A percentile compares a stretch with the other conserved stretches of the same genome.
Evolutionary conservation across 2,329 filamentous ascomycete genomes (phyloP).

Genomic region (Trichoderma sp.): DNA sequence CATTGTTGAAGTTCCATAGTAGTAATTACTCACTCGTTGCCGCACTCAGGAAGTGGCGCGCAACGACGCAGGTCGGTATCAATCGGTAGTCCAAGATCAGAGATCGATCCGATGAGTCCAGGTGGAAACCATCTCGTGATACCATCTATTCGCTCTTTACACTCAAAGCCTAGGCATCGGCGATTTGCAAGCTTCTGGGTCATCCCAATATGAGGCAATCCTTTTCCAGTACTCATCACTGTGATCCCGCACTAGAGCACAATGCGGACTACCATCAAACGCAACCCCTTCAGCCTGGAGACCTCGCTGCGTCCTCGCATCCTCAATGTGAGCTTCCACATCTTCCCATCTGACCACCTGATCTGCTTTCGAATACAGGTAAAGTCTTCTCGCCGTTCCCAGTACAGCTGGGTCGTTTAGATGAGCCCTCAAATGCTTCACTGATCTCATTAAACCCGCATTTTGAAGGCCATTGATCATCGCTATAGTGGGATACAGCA

Average conservation of each 20-base stretch:
- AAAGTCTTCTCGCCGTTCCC: neutral
- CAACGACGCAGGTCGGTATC: no score
- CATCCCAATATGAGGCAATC: neutral
- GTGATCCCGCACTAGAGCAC: neutral
- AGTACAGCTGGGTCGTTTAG: neutral
- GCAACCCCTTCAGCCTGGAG: neutral
- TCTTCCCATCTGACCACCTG: neutral
- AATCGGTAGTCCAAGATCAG: no score
- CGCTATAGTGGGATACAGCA: neutral
- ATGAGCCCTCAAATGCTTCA: neutral
- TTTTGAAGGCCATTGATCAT: neutral
- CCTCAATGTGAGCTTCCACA: neutral
- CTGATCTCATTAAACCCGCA: neutral
- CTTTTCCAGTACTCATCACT: neutral
- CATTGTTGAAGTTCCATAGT: no score
- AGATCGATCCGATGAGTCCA: neutral
- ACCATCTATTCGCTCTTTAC: neutral
- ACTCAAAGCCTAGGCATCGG: neutral
- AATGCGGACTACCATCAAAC: neutral
- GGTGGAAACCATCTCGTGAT: neutral
- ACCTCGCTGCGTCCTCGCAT: neutral
- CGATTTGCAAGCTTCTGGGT: neutral
- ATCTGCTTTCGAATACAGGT: neutral
- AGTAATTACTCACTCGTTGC: no score
- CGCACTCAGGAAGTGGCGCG: no score